phyloP scores from a whole-genome alignment of 345 rosid species.

The Physaria fendleri region DNA sequence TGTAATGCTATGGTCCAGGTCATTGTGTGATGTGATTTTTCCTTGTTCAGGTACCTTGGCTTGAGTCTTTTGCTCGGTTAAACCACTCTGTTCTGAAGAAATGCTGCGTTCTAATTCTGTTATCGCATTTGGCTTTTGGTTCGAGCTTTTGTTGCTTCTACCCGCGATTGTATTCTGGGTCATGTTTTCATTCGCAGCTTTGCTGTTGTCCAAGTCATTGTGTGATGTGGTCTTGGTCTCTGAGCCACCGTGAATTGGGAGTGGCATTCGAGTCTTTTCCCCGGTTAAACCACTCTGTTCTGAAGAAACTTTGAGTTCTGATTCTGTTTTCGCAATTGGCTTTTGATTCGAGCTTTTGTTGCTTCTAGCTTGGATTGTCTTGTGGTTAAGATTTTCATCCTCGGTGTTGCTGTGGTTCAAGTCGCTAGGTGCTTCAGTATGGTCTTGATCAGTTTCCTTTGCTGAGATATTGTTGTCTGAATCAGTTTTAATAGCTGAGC shows the following conservation, averaged over 20 bases:
- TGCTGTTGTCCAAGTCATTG: no score
- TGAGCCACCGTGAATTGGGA: no score
- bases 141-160: background rate
- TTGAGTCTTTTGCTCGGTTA: conserved; percentile 1
- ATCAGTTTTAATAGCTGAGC: no score
- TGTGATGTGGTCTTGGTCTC: no score
- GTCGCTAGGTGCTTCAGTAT: no score
- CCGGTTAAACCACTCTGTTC: background rate
- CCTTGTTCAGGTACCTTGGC: background rate
- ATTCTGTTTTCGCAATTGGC: background rate
- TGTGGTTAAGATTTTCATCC: no score
- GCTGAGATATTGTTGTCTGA: no score
- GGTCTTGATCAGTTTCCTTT: no score
- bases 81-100: conserved; percentile 7
- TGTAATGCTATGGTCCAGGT: background rate
- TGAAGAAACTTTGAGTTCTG: background rate
- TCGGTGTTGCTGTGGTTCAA: no score
- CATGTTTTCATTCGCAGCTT: background rate
- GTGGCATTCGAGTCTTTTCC: conserved; percentile 7
- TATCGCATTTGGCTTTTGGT: background rate
- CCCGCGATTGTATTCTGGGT: background rate
- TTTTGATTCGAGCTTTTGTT: no score
- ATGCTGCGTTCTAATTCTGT: background rate
- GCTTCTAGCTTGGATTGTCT: no score
- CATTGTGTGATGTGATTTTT: background rate